A percentile compares a stretch with the other conserved stretches of the same genome.
phyloP scores from a whole-genome alignment of 192 early-diverging fungal species.

The Chytriomyces sp. region DNA sequence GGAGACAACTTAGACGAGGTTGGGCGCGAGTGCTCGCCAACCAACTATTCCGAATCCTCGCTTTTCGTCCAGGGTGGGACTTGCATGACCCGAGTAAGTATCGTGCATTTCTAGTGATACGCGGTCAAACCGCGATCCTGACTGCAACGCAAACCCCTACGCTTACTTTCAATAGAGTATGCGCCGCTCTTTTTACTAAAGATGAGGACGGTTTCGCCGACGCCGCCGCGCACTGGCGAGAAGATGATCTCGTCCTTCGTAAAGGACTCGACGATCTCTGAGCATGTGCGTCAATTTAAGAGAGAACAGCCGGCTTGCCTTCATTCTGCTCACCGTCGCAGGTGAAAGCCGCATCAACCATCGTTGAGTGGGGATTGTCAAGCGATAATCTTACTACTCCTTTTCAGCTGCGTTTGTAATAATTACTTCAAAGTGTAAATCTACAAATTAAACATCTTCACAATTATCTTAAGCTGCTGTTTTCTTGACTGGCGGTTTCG shows the following conservation, averaged over 20 bases:
- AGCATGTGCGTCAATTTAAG: not conserved
- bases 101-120: slow-evolving; percentile 1
- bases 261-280: slow-evolving; percentile 1
- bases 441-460: not conserved
- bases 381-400: not conserved
- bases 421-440: not conserved
- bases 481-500: not conserved
- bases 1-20: not conserved
- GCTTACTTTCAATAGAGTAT: not conserved
- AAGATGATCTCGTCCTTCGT: slow-evolving; percentile 13
- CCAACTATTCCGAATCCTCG: slow-evolving; percentile 23
- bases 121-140: not conserved
- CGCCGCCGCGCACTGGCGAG: not conserved
- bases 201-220: not conserved
- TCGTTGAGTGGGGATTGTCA: not conserved
- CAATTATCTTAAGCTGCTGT: no score
- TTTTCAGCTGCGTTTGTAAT: not conserved
- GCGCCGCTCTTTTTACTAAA: slow-evolving; percentile 13
- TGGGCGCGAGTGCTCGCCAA: not conserved
- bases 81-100: not conserved
- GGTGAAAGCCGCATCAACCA: not conserved
- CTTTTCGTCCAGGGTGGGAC: not conserved
- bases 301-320: no score
- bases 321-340: not conserved
- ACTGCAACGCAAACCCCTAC: not conserved